These are phyloP conservation scores for Cylindrotheca closterium DNA, from an alignment of 108 stramenopile genomes.

Conservation along the genomic window DNA sequence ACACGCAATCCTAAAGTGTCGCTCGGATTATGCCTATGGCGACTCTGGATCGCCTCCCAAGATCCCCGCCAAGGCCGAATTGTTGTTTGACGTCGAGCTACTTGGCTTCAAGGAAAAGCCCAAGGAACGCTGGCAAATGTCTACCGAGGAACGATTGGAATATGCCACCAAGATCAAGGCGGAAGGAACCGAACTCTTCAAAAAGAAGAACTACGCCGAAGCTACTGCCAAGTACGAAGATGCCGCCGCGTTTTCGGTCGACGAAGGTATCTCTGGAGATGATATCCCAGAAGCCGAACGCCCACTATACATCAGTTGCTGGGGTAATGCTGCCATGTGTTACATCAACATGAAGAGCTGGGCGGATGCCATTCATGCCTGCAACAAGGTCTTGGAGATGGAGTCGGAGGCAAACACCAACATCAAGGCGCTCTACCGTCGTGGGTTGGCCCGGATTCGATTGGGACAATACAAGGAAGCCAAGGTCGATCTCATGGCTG, in stretches of 20 bases:
- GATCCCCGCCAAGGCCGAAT: conserved; percentile 82
- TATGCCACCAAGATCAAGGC: conserved; percentile 82
- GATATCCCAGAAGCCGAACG: conserved; percentile 71
- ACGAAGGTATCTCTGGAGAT: conserved; percentile 74
- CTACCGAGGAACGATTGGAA: conserved; percentile 73
- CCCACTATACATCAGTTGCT: conserved; percentile 71
- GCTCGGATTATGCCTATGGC: conserved; percentile 94
- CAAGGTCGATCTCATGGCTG: conserved; percentile 88
- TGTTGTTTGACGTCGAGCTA: conserved; percentile 96
- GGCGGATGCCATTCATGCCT: conserved; percentile 73
- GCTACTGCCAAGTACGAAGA: conserved; percentile 80
- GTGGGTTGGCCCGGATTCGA: conserved; percentile 79
- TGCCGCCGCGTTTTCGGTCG: conserved; percentile 78
- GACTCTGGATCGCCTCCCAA: conserved; percentile 81
- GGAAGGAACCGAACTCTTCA: conserved; percentile 83
- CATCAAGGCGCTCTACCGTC: conserved; percentile 90
- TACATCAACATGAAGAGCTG: conserved; percentile 80
- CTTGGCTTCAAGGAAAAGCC: conserved; percentile 84
- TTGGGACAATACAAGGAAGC: conserved; percentile 88
- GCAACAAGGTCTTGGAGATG: conserved; percentile 76
- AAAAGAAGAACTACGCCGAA: conserved; percentile 66
- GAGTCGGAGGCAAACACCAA: conserved; percentile 69
- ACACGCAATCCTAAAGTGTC: conserved; percentile 72
- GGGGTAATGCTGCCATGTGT: conserved; percentile 93
- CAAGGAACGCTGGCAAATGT: conserved; percentile 87